A percentile compares a stretch with the other conserved stretches of the same genome.
Evolutionary conservation across 2,329 filamentous ascomycete genomes (phyloP).

Genomic region (Cryphonectria nitschkei): DNA sequence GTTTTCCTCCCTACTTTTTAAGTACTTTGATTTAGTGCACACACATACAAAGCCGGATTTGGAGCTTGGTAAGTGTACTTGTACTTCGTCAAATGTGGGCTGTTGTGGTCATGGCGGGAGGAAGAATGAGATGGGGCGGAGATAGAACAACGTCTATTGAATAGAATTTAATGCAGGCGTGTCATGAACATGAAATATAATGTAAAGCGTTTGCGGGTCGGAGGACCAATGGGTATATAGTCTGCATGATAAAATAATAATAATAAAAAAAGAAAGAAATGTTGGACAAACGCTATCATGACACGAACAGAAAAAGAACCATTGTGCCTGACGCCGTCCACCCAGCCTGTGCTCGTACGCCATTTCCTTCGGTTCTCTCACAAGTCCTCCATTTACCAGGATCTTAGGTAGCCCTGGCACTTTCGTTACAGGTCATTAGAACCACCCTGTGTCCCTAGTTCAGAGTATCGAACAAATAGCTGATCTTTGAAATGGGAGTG

Average conservation of each 20-base stretch:
- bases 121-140: too few species aligned
- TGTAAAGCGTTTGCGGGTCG: not conserved
- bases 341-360: not conserved
- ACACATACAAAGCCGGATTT: not conserved
- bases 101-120: too few species aligned
- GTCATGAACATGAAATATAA: too few species aligned
- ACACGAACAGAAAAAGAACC: not conserved
- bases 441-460: conserved; percentile 24
- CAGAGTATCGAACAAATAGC: conserved; percentile 76
- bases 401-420: too few species aligned
- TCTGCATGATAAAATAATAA: not conserved
- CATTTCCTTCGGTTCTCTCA: not conserved
- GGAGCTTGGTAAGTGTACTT: not conserved
- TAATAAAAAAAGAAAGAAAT: not conserved
- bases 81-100: too few species aligned
- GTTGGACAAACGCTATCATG: not conserved
- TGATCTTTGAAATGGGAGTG: conserved; percentile 89
- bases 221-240: not conserved
- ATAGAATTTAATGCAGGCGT: too few species aligned
- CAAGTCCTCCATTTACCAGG: not conserved
- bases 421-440: not conserved
- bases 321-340: not conserved
- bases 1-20: too few species aligned
- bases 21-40: not conserved
- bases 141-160: too few species aligned